Percentiles rank a stretch among this genome's conserved stretches.
Evolutionary conservation across 2,329 filamentous ascomycete species (phyloP).

Genomic region (Aureobasidium sp.): DNA sequence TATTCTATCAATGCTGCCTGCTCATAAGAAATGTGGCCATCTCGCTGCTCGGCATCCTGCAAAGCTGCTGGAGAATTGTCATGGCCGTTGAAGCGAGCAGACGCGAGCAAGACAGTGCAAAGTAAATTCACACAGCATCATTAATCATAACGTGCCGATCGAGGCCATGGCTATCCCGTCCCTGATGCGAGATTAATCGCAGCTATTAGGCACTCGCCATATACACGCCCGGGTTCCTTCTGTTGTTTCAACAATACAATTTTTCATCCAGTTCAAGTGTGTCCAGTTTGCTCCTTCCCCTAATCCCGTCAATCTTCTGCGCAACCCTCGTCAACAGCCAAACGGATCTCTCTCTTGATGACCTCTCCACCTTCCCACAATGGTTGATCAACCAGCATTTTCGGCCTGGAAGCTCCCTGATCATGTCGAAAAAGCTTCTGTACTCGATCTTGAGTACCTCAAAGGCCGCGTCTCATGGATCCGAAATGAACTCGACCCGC

Average conservation of each 20-base stretch:
- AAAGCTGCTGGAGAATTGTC: neutral
- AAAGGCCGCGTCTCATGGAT: conserved; percentile 38
- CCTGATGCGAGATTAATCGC: neutral
- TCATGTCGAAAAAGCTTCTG: neutral
- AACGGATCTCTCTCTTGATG: neutral
- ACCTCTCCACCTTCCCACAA: neutral
- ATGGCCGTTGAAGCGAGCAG: neutral
- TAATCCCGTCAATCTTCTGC: neutral
- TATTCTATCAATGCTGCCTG: neutral
- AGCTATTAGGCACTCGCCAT: neutral
- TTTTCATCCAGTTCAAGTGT: neutral
- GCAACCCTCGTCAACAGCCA: neutral
- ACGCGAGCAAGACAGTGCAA: conserved; percentile 2
- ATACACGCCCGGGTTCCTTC: neutral
- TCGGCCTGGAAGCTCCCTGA: neutral
- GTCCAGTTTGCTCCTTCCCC: neutral
- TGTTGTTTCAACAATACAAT: neutral
- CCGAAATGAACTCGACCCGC: conserved; percentile 41
- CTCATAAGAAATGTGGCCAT: neutral
- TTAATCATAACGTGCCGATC: conserved; percentile 5
- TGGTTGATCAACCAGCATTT: neutral
- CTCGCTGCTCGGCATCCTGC: neutral
- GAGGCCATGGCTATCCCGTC: neutral
- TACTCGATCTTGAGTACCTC: conserved; percentile 25
- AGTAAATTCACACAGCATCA: neutral